Percentiles rank a stretch among this genome's conserved stretches.
phyloP scores from a whole-genome alignment of 2,329 filamentous ascomycete genomes.

The Colletotrichum scovillei region DNA sequence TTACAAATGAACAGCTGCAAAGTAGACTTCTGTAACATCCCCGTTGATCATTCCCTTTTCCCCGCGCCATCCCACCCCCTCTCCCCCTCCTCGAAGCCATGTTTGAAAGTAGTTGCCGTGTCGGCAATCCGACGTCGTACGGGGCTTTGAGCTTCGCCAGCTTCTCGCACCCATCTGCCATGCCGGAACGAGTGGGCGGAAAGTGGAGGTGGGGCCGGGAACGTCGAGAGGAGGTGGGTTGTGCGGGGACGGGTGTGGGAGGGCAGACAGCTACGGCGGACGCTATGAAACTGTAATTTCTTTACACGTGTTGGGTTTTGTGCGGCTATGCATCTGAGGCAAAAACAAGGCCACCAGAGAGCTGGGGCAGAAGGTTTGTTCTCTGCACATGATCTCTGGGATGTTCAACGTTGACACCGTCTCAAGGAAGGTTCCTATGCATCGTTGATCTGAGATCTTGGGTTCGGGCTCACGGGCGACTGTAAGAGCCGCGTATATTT shows the following conservation, averaged over 20 bases:
- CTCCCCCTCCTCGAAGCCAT: not conserved
- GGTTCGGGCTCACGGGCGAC: not conserved
- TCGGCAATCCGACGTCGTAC: conserved; percentile 19
- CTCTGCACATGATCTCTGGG: not conserved
- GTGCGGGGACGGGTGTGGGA: conserved; percentile 7
- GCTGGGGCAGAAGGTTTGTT: not conserved
- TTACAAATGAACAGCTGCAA: not conserved
- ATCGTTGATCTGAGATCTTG: not conserved
- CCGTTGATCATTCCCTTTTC: not conserved
- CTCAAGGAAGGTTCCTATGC: too few species aligned
- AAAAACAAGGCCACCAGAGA: not conserved
- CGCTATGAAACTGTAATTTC: not conserved
- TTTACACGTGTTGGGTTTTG: not conserved
- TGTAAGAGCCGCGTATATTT: too few species aligned
- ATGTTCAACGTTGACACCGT: too few species aligned
- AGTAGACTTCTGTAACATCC: not conserved
- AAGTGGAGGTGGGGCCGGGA: conserved; percentile 34
- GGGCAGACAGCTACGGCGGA: not conserved
- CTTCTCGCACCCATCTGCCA: too few species aligned
- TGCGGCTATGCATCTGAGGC: not conserved
- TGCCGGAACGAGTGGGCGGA: not conserved
- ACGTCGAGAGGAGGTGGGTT: conserved; percentile 6
- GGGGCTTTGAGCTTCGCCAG: too few species aligned
- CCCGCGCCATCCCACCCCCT: not conserved
- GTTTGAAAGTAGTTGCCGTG: conserved; percentile 19